These are phyloP conservation scores for Meyerozyma sp. DNA, from an alignment of 1,139 yeast species.

Conservation along the genomic window DNA sequence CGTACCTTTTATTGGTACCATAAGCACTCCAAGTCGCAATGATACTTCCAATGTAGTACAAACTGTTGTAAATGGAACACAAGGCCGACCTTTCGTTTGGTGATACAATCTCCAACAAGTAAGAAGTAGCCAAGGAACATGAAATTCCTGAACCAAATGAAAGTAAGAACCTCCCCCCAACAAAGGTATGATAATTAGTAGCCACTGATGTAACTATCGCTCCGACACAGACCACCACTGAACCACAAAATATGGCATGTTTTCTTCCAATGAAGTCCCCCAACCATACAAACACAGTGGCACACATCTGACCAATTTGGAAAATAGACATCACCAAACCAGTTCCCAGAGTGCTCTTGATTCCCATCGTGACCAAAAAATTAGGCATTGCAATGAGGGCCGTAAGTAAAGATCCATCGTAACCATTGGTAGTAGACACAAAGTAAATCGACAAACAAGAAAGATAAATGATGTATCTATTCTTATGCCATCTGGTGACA, in stretches of 20 bases:
- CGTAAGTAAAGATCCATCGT: conserved; percentile 1
- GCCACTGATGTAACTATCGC: conserved; percentile 18
- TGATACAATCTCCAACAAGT: not conserved
- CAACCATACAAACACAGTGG: conserved; percentile 10
- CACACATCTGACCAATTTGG: conserved; percentile 11
- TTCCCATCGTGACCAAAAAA: not conserved
- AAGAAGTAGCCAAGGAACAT: not conserved
- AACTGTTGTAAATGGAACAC: conserved; percentile 1
- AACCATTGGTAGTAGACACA: conserved; percentile 3
- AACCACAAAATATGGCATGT: conserved; percentile 7
- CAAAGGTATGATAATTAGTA: conserved; percentile 12
- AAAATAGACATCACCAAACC: conserved; percentile 10
- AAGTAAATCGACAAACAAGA: not conserved
- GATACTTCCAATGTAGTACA: conserved; percentile 19
- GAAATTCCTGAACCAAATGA: conserved; percentile 5
- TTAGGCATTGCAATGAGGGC: not conserved
- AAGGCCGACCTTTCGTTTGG: not conserved
- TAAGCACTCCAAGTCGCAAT: conserved; percentile 21
- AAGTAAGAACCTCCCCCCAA: conserved; percentile 20
- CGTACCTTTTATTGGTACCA: conserved; percentile 16
- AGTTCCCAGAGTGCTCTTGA: conserved; percentile 8
- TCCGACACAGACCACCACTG: too few relatives aligned
- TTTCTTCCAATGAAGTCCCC: conserved; percentile 12
- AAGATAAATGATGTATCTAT: conserved; percentile 2
- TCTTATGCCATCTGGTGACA: conserved; percentile 2